These are phyloP conservation scores for Bruguiera parviflora DNA, from an alignment of 345 rosid species.

Conservation along the genomic window DNA sequence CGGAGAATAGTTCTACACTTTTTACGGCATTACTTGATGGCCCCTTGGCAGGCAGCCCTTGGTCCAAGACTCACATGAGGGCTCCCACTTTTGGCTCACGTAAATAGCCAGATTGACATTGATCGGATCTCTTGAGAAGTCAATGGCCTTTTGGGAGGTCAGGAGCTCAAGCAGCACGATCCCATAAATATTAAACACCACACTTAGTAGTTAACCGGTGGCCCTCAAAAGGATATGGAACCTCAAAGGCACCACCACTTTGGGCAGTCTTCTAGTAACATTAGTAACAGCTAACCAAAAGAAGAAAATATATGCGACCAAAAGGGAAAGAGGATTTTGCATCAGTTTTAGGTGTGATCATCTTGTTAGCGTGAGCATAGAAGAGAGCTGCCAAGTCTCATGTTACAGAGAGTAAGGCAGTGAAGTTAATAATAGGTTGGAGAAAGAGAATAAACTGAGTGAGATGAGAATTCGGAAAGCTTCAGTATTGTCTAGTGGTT, in stretches of 20 bases:
- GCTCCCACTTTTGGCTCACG: background rate
- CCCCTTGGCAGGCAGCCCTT: background rate
- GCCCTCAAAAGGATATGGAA: slow-evolving; percentile 57
- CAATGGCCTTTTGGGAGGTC: background rate
- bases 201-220: background rate
- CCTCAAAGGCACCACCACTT: slow-evolving; percentile 41
- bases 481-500: background rate
- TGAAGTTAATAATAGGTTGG: slow-evolving; percentile 24
- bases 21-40: background rate
- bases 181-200: background rate
- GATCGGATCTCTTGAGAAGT: background rate
- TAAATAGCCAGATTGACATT: background rate
- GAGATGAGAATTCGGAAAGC: slow-evolving; percentile 7
- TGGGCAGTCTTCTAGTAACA: slow-evolving; percentile 42
- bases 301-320: slow-evolving; percentile 10
- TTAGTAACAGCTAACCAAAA: slow-evolving; percentile 14
- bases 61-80: background rate
- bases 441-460: slow-evolving; percentile 32
- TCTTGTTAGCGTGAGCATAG: slow-evolving; percentile 16
- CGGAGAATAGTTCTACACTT: background rate
- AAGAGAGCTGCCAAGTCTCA: slow-evolving; percentile 7
- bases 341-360: slow-evolving; percentile 14
- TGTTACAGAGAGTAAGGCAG: slow-evolving; percentile 9
- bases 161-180: background rate
- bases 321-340: slow-evolving; percentile 1